Percentiles rank a stretch among this genome's conserved stretches.
Conservation (phyloP, 1,284 basidiomycete species). For the Cutaneotrichosporon cutaneum region DNA sequence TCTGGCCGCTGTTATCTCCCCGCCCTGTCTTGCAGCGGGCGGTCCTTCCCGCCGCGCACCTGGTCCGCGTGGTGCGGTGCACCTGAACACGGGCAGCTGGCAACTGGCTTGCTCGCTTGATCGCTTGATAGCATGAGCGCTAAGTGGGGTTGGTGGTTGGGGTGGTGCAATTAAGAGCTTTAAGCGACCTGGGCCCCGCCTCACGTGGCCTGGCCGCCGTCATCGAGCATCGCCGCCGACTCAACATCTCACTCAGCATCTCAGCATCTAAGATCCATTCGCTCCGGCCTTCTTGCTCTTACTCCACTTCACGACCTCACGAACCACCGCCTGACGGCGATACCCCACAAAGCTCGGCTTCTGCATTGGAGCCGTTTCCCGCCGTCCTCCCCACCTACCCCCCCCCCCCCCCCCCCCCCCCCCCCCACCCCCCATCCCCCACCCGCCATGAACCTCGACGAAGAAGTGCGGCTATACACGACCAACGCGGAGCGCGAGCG, state of each 20-base stretch:
- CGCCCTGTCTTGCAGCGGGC: no score
- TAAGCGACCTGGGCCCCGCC: no score
- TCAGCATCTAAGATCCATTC: not conserved
- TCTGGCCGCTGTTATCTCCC: no score
- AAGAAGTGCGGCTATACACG: conserved; percentile 86
- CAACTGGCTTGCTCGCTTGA: no score
- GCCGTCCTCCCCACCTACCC: not conserved
- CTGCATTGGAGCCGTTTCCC: conserved; percentile 1
- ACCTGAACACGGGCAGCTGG: no score
- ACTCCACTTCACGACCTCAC: not conserved
- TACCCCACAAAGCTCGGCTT: no score
- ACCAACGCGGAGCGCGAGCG: conserved; percentile 87
- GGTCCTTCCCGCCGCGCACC: no score
- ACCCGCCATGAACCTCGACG: conserved; percentile 61
- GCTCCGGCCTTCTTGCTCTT: not conserved
- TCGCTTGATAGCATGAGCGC: no score
- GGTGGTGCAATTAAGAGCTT: not conserved
- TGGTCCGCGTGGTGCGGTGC: no score
- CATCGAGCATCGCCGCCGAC: not conserved
- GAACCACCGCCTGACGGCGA: not conserved
- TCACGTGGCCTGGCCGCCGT: not conserved
- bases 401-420: not conserved
- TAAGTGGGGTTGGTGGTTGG: no score
- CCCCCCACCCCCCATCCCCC: not conserved
- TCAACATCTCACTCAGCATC: not conserved